Conservation (phyloP, 495 filamentous ascomycete genomes). For the Penicillium manginii region DNA sequence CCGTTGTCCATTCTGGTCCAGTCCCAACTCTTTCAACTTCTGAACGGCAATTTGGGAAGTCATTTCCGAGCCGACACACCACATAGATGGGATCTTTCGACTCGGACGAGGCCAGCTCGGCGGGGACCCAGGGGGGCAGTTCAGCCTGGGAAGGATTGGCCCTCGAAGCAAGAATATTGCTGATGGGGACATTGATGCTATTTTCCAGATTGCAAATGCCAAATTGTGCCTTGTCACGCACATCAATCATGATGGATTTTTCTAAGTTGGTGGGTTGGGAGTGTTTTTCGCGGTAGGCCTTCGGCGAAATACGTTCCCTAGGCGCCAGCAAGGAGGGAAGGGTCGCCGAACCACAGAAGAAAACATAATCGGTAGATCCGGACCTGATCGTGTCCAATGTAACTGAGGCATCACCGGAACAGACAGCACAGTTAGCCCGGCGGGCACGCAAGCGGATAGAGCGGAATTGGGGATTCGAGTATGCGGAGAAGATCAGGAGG, state of each 20-base stretch:
- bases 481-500: conserved; percentile 77
- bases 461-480: conserved; percentile 68
- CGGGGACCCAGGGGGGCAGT: conserved; percentile 50
- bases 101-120: conserved; percentile 25
- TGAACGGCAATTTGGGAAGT: conserved; percentile 83
- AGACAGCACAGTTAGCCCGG: conserved; percentile 71
- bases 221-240: conserved; percentile 82
- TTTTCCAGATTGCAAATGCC: conserved; percentile 74
- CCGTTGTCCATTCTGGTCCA: conserved; percentile 58
- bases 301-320: conserved; percentile 65
- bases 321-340: conserved; percentile 56
- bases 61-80: conserved; percentile 85
- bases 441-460: conserved; percentile 71
- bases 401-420: conserved; percentile 64
- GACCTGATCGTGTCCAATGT: conserved; percentile 62
- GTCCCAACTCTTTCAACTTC: conserved; percentile 67
- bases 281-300: conserved; percentile 48
- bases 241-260: conserved; percentile 71
- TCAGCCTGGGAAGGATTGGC: not conserved
- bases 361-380: conserved; percentile 73
- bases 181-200: conserved; percentile 79
- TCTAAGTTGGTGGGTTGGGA: conserved; percentile 10
- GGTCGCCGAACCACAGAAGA: conserved; percentile 69
- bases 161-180: conserved; percentile 50
- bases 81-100: conserved; percentile 63